Evolutionary conservation across 169 alveolate species (phyloP), one percentile per base, ranked within the genome.

Genomic region (Hammondia hammondi): DNA sequence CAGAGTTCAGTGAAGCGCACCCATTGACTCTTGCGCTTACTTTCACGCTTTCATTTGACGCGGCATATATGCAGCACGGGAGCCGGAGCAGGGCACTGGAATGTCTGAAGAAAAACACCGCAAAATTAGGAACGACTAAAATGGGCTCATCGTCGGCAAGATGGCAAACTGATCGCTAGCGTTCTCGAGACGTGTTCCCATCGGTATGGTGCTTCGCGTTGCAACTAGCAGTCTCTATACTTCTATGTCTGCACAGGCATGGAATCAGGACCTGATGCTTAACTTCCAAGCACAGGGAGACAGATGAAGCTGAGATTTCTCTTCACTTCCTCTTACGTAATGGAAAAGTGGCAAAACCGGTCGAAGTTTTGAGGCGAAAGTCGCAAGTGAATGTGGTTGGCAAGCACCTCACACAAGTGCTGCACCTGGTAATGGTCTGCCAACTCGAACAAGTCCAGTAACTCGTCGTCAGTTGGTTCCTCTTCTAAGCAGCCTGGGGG

Each of bases 61-160:
- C 90, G 14, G 90, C 90, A 43, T 43, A 82, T 46, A 82, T 43
- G 90, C 90, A 82, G 90, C 90, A 82, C 39, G 90, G 90, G 6
- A 82, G 90, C 70, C 43, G 32, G 37, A 82, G 90, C 90, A 82
- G 90, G 21, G 32, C 90, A 21, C 90, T 82, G 90, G 61, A 82
- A 52, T 82, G 90, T 2, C 90, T 82, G 90, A 45, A 43, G 32
- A 12, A 82, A 29, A 6, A 77, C 57, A 27, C 70, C 32, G 24
- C 6, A 37, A 73, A 17, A 32, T 14, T 39, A 39, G 32, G 43
- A 73, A 73, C 27, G 48, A 73, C 6, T 19, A 17, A 24, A 71
- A 10, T 1, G 61, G 10, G 61, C 61, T 52, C 61, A 52, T 52
- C 61, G 61, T 52, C 19, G 61, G 19, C 61, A 52, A 52, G 61